Evolutionary conservation across 1,284 basidiomycete genomes (phyloP).

Genomic region (Ustilago xerochloae): DNA sequence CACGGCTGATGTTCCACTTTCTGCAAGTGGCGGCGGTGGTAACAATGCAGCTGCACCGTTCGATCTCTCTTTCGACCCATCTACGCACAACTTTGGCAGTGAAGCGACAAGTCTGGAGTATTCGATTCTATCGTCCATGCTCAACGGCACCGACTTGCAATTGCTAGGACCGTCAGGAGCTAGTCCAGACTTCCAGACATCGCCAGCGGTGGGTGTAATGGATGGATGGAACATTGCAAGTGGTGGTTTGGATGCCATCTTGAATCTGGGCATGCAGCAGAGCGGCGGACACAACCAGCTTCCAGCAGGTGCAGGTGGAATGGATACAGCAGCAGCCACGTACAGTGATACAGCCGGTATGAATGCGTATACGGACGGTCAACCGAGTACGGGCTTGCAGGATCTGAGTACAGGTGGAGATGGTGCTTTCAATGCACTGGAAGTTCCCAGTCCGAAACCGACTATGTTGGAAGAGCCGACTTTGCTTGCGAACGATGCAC

Average conservation of each 20-base stretch:
- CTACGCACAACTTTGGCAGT: constrained; percentile 78
- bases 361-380: constrained; percentile 13
- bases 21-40: background rate
- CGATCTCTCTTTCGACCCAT: constrained; percentile 74
- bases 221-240: constrained; percentile 52
- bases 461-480: constrained; percentile 29
- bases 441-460: constrained; percentile 51
- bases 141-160: constrained; percentile 69
- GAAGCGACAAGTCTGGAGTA: constrained; percentile 91
- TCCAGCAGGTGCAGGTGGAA: constrained; percentile 26
- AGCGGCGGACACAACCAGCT: constrained; percentile 14
- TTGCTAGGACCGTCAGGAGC: constrained; percentile 45
- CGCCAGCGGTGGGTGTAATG: constrained; percentile 55
- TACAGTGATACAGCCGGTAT: constrained; percentile 43
- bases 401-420: constrained; percentile 22
- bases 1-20: constrained; percentile 10
- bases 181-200: constrained; percentile 52
- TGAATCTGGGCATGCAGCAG: constrained; percentile 22
- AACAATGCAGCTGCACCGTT: constrained; percentile 18
- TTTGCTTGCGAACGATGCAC: background rate
- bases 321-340: constrained; percentile 38
- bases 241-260: constrained; percentile 28
- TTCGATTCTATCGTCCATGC: constrained; percentile 88
- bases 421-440: constrained; percentile 47
- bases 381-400: constrained; percentile 13